A percentile compares a stretch with the other conserved stretches of the same genome.
These are phyloP conservation scores for Lachnellula cervina DNA, from an alignment of 2,329 filamentous ascomycete genomes.

Conservation along the genomic window DNA sequence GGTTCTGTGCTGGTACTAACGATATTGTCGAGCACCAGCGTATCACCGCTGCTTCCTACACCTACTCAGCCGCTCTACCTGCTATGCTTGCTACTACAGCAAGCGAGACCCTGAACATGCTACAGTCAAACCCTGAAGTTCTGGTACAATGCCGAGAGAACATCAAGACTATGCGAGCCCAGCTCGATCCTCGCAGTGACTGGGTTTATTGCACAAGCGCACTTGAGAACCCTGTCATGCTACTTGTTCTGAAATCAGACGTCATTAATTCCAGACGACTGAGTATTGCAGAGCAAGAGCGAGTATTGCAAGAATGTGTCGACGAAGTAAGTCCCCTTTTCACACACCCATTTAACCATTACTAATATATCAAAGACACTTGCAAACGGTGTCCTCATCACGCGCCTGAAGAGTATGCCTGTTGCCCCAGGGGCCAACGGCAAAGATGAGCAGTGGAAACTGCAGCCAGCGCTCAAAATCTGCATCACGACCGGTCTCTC, in stretches of 20 bases:
- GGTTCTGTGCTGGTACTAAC: slow-evolving; percentile 87
- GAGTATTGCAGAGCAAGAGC: slow-evolving; percentile 72
- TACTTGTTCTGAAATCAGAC: slow-evolving; percentile 79
- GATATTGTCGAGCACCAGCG: slow-evolving; percentile 97
- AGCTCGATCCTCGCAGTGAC: slow-evolving; percentile 88
- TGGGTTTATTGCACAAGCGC: slow-evolving; percentile 82
- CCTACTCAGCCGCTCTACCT: slow-evolving; percentile 89
- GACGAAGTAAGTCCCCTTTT: slow-evolving; percentile 68
- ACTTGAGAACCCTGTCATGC: slow-evolving; percentile 79
- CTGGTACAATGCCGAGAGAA: slow-evolving; percentile 77
- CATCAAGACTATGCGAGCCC: slow-evolving; percentile 76
- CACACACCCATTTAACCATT: background rate
- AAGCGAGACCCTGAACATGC: slow-evolving; percentile 79
- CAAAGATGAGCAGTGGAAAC: slow-evolving; percentile 64
- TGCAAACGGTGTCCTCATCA: slow-evolving; percentile 84
- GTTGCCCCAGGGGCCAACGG: slow-evolving; percentile 57
- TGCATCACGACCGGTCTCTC: slow-evolving; percentile 83
- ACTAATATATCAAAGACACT: slow-evolving; percentile 54
- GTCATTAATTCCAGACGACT: slow-evolving; percentile 68
- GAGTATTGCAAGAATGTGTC: slow-evolving; percentile 82
- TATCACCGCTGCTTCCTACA: slow-evolving; percentile 87
- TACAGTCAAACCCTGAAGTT: slow-evolving; percentile 84
- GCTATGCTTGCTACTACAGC: slow-evolving; percentile 94
- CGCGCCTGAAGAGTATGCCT: slow-evolving; percentile 75
- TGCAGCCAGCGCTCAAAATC: slow-evolving; percentile 82